Base-by-base conservation (phyloP, 495 filamentous ascomycete genomes). In the Penicillium atrosanguineum region DNA sequence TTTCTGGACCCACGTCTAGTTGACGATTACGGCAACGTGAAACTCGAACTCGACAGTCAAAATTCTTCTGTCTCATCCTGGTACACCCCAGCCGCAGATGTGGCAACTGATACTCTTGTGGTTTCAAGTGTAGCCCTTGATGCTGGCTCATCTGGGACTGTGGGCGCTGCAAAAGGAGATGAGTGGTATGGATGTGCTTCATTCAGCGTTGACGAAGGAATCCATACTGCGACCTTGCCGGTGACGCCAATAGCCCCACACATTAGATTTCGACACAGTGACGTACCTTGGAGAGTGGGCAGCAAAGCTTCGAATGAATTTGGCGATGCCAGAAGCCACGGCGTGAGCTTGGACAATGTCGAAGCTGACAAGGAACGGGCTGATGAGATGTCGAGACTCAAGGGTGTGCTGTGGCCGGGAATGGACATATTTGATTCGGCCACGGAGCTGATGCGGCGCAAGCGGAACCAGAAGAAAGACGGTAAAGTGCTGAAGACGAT, bases 351-450 rank as follows among this genome's bases (percentile, higher is more conserved):
- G 14, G 53, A 57, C 14, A 43, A 45, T 4, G 47, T 31, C 15
- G 65, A 65, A 6, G 38, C 38, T 11, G 59, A 71, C 21, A 72
- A 69, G 18, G 58, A 62, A 11, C 64, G 69, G 18, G 59, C 68
- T n/a, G 70, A 73, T 37, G 77, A 76, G 26, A 71, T 75, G 20
- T 48, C 65, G 41, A 63, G 69, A 46, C 73, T 96, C 53, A 96
- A 95, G 67, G 91, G 91, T 0, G 69, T 88, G 7, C 65, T 81
- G 43, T 95, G 83, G 78, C 88, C 88, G 4, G 91, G 91, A 8
- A 96, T 96, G 91, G 83, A 86, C 48, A 70, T 93, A 18, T 95
- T 95, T 61, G 91, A 96, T 63, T 87, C 90, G 11, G 91, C 91
- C 7, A 89, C 83, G 1, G 76, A 83, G 48, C 81, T 87, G 44